These are phyloP conservation scores for Thymus mandschuricus DNA, from an alignment of 257 asterid species.

Conservation along the genomic window DNA sequence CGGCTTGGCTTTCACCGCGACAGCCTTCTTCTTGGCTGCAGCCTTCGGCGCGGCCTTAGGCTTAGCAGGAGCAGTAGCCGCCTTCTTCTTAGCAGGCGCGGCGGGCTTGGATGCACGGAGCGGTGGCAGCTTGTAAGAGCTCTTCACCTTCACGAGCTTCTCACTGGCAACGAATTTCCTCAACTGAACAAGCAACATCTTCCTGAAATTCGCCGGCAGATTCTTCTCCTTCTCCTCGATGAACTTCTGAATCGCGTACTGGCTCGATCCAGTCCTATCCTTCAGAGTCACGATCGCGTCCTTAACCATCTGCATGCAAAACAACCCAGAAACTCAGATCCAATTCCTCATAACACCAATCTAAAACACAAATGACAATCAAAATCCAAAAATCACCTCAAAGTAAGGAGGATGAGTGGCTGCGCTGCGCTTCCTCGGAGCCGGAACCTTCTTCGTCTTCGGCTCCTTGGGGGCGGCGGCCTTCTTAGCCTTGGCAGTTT, in stretches of 20 bases:
- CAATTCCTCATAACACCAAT: conserved; percentile 5
- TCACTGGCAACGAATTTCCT: conserved; percentile 65
- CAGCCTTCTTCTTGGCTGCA: conserved; percentile 32
- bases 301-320: conserved; percentile 65
- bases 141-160: conserved; percentile 71
- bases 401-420: conserved; percentile 75
- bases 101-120: conserved; percentile 36
- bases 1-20: conserved; percentile 35
- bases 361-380: neutral
- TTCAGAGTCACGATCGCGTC: conserved; percentile 74
- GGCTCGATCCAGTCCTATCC: conserved; percentile 87
- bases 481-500: conserved; percentile 44
- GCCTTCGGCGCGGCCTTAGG: conserved; percentile 25
- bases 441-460: conserved; percentile 62
- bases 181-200: conserved; percentile 65
- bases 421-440: conserved; percentile 50
- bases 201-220: conserved; percentile 77
- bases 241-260: conserved; percentile 71
- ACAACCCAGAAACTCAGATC: conserved; percentile 23
- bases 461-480: conserved; percentile 33
- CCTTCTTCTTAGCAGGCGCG: conserved; percentile 26
- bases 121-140: conserved; percentile 60
- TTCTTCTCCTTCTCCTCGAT: conserved; percentile 71
- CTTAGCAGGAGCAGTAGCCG: conserved; percentile 17
- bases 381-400: conserved; percentile 48